Evolutionary conservation across 164 flowering plant genomes (phyloP).

Genomic region (Chloranthus sessilifolius): DNA sequence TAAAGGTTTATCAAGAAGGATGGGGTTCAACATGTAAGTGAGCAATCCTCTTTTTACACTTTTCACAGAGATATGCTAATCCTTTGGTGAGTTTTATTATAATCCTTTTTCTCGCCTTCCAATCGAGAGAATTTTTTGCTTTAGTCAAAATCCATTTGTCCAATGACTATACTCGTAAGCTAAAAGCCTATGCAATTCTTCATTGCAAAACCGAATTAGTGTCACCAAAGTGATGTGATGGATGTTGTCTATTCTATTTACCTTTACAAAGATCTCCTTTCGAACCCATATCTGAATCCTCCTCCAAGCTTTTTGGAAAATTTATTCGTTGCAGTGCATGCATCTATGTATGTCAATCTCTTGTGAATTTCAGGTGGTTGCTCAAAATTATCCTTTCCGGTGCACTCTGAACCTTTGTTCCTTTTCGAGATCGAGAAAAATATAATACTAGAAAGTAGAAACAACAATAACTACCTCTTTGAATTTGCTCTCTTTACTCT

Average conservation of each 20-base stretch:
- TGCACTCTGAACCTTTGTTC: no score
- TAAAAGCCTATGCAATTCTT: constrained; percentile 18
- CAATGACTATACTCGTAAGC: constrained; percentile 24
- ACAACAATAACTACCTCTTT: no score
- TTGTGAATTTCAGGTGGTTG: constrained; percentile 11
- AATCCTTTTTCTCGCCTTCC: constrained; percentile 17
- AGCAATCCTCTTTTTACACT: constrained; percentile 17
- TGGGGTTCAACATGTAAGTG: constrained; percentile 27
- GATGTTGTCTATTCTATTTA: constrained; percentile 23
- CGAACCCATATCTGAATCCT: constrained; percentile 27
- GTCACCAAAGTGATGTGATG: constrained; percentile 25
- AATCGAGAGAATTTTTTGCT: constrained; percentile 8
- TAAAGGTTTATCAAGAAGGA: constrained; percentile 16
- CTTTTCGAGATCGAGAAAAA: no score
- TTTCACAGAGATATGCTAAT: constrained; percentile 24
- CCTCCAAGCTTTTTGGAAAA: constrained; percentile 20
- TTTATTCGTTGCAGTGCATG: constrained; percentile 15
- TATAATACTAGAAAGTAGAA: no score
- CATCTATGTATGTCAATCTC: constrained; percentile 20
- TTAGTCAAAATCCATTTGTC: constrained; percentile 22
- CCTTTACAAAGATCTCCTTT: constrained; percentile 22
- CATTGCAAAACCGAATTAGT: constrained; percentile 21
- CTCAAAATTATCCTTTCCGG: no score
- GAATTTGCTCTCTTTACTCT: no score
- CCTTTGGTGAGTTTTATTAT: constrained; percentile 15